These are phyloP conservation scores for Coffea humblotiana DNA, from an alignment of 305 asterid genomes.

Conservation along the genomic window DNA sequence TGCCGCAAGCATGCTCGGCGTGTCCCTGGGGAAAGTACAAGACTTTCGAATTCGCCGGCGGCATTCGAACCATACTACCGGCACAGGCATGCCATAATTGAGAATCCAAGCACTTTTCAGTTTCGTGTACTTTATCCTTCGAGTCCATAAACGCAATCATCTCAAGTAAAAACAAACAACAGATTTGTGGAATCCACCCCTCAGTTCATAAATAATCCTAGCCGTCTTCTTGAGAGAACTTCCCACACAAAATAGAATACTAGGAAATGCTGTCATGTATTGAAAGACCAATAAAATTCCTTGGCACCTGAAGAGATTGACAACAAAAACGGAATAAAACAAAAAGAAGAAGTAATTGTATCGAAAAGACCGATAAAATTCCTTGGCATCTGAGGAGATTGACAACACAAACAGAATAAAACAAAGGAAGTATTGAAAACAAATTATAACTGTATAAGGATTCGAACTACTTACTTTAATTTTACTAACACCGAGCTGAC, in stretches of 20 bases:
- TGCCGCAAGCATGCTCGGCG: conserved; percentile 59
- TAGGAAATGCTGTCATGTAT: conserved; percentile 33
- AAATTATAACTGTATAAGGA: not conserved
- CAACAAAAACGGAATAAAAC: conserved; percentile 14
- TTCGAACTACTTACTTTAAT: not conserved
- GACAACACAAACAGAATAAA: conserved; percentile 15
- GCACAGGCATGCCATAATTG: conserved; percentile 95
- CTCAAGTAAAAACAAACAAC: not conserved
- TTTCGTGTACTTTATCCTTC: conserved; percentile 45
- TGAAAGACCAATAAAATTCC: conserved; percentile 13
- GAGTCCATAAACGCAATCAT: conserved; percentile 71
- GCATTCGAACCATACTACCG: conserved; percentile 85
- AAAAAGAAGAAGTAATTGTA: not conserved
- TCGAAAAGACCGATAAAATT: not conserved
- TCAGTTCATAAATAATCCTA: conserved; percentile 21
- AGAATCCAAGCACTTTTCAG: conserved; percentile 62
- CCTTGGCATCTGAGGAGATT: conserved; percentile 4
- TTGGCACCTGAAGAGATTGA: conserved; percentile 4
- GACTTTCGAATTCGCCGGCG: conserved; percentile 49
- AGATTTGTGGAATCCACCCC: conserved; percentile 13
- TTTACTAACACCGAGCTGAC: not conserved
- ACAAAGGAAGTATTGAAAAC: not conserved
- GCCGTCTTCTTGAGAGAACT: conserved; percentile 6
- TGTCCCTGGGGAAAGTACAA: conserved; percentile 89
- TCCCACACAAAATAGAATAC: conserved; percentile 21